Evolutionary conservation across 1,139 yeast species (phyloP), one percentile per base, ranked within the genome.

Genomic region (Taphrina deformans): DNA sequence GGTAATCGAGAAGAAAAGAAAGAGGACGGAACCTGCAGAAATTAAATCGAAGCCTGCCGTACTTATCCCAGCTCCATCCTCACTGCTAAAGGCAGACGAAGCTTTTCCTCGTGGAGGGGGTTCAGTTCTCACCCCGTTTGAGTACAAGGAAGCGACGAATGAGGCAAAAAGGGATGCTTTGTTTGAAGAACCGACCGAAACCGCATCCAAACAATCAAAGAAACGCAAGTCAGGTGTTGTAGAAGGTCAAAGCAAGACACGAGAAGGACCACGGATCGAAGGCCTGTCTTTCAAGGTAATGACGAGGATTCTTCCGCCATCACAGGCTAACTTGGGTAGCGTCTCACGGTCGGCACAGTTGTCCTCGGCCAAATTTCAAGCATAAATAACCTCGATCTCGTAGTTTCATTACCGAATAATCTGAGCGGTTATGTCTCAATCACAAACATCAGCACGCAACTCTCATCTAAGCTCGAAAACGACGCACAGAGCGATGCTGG

Each of bases 51-150:
- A 31, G 26, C 27, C 50, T 23, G 46, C 46, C 4, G 24, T 38
- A 16, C 40, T 26, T n/a, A 10, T 59, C 6, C 35, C 38, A 3
- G 31, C 27, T 21, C 29, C 46, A 9, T 46, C 53, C 21, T 48
- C 62, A 18, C 59, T 59, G 12, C 53, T 61, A 24, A 27, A 45
- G 18, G 61, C 62, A 9, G 78, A 76, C 69, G 95, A 88, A 69
- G 82, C 85, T 63, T 93, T 93, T 74, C 99, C 99, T 60, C 87
- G 99, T 84, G 99, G 99, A 72, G 97, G 97, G 65, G 79, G 79
- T 4, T 75, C 76, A 24, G 89, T 86, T 18, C 82, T 92, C 75
- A 85, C 96, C 1, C 92, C 99, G 3, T 78, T 93, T 70, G 99
- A 93, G 77, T 85, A 90, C 71, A 91, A 91, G 75, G 96, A 91